Conservation (phyloP, 176 grass and related monocot genomes). For the Panicum miliaceum region DNA sequence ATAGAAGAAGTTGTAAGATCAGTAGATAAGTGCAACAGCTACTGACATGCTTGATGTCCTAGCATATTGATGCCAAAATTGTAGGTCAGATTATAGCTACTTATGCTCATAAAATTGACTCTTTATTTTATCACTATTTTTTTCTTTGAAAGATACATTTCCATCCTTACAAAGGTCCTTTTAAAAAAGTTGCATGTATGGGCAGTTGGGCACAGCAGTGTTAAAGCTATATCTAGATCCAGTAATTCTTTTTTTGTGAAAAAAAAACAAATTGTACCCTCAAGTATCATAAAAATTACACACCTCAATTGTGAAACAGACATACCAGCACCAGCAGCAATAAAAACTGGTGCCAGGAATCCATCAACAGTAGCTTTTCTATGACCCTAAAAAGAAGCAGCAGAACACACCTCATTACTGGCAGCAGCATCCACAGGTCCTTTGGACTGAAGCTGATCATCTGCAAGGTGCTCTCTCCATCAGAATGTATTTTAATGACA, state of each 20-base stretch:
- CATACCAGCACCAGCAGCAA: neutral
- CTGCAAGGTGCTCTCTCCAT: conserved; percentile 44
- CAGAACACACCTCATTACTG: conserved; percentile 28
- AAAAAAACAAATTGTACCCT: neutral
- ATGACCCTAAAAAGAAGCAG: neutral
- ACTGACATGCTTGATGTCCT: neutral
- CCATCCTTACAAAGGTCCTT: neutral
- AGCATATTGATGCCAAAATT: neutral
- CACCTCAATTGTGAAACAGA: neutral
- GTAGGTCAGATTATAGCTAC: neutral
- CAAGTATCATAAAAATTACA: neutral
- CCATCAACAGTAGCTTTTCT: neutral
- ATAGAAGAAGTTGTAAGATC: neutral
- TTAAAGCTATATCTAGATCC: neutral
- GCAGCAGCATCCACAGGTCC: conserved; percentile 16
- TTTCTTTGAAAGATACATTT: neutral
- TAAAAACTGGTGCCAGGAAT: neutral
- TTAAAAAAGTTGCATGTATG: neutral
- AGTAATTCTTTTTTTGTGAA: neutral
- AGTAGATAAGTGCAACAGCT: neutral
- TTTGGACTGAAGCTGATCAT: conserved; percentile 11
- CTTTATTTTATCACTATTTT: neutral
- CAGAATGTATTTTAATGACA: conserved; percentile 31
- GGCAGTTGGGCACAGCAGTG: neutral
- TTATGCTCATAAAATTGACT: neutral